Evolutionary conservation across 148 eudicot genomes (phyloP), one percentile per base, ranked within the genome.

Genomic region (Pharnaceum exiguum): DNA sequence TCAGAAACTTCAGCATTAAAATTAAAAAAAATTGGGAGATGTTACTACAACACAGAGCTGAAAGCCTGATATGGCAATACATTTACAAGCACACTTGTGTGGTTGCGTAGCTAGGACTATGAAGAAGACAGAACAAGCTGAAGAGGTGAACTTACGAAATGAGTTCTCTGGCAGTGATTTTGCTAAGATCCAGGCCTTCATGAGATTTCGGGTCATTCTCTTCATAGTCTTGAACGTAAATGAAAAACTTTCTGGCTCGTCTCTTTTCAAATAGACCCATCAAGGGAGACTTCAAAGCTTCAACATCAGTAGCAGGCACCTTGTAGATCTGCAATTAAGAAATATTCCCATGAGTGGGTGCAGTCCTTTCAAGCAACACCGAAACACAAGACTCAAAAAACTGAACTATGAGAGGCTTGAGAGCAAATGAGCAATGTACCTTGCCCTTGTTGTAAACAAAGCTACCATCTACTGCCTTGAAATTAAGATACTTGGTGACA

Each of bases 401-500:
- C 46, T 2, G 6, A 17, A 40, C n/a, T 3, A n/a, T 15, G 5
- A 8, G 3, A 3, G 18, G 19, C 10, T 15, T 17, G 18, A 44
- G 9, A 11, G n/a, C 2, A 15, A 18, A 44, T 7, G 21, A 8
- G 15, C 15, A 29, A 24, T 57, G 17, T 57, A 87, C 96, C 90
- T 88, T 88, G 57, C 81, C 79, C 48, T 82, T 84, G 66, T 88
- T 84, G 86, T 88, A 88, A 51, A 88, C 96, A 58, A 77, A 88
- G 68, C 96, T 88, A 53, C 91, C 91, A 62, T 88, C 96, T 13
- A 88, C 96, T 19, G 91, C 96, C 75, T 88, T 88, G 61, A 88
- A 88, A 50, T 82, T 79, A 18, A 88, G 80, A 54, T 88, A 84
- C 60, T 88, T 84, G 17, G 95, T 87, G 35, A 84, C 96, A 68